Evolutionary conservation across 2,329 filamentous ascomycete genomes (phyloP).

Genomic region (Colletotrichum simmondsii): DNA sequence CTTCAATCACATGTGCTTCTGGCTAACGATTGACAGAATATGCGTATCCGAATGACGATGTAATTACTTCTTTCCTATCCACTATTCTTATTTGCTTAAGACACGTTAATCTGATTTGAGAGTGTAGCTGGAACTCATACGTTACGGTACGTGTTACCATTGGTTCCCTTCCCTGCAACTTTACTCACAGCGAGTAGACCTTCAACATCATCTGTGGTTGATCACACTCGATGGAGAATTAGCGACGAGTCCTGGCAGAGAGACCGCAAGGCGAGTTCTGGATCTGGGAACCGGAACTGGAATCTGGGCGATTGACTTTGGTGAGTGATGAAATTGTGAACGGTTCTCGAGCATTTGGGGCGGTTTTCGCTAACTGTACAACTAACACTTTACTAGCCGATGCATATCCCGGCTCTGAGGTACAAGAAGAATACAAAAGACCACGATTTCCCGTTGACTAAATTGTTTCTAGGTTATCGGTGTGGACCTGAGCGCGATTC

Average conservation of each 20-base stretch:
- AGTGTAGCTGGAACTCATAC: slow-evolving; percentile 42
- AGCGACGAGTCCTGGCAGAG: slow-evolving; percentile 38
- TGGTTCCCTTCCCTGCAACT: neutral
- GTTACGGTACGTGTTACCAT: slow-evolving; percentile 32
- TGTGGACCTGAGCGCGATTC: slow-evolving; percentile 55
- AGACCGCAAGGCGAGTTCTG: slow-evolving; percentile 45
- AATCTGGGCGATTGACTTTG: slow-evolving; percentile 57
- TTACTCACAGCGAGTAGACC: slow-evolving; percentile 36
- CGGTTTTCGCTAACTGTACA: no score
- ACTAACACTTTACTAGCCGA: slow-evolving; percentile 38
- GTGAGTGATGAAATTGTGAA: slow-evolving; percentile 9
- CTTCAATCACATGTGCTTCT: neutral
- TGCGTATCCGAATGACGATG: slow-evolving; percentile 40
- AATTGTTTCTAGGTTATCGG: slow-evolving; percentile 43
- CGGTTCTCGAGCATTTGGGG: no score
- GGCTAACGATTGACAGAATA: slow-evolving; percentile 36
- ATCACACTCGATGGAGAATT: slow-evolving; percentile 46
- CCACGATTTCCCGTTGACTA: neutral
- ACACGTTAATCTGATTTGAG: neutral
- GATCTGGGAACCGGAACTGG: slow-evolving; percentile 63
- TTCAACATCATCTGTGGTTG: slow-evolving; percentile 48
- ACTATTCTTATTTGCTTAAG: neutral
- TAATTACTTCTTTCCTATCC: slow-evolving; percentile 26
- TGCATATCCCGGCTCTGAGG: slow-evolving; percentile 43
- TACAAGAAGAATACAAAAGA: neutral